Conservation (phyloP, 139 green algal genomes). For the Chlorella sorokiniana region DNA sequence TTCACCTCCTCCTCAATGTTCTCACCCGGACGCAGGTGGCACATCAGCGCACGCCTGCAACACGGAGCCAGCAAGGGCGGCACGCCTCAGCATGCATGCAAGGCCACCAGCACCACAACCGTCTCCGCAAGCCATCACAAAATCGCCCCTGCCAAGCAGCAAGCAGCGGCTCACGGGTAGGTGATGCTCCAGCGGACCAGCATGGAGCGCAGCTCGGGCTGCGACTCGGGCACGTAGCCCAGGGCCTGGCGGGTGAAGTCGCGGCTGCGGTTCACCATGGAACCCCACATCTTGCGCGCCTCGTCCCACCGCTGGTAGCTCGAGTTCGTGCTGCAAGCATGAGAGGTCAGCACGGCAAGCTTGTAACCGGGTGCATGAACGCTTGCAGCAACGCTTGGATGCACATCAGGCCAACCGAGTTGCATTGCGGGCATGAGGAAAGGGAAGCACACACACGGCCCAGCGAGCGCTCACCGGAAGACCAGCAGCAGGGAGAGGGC, state of each 20-base stretch:
- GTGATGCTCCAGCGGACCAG: conserved; percentile 50
- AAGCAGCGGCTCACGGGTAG: conserved; percentile 3
- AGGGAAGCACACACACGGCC: not conserved
- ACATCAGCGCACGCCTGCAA: conserved; percentile 24
- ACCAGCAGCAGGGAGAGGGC: conserved; percentile 40
- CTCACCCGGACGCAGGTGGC: conserved; percentile 32
- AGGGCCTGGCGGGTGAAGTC: conserved; percentile 34
- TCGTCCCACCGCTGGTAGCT: conserved; percentile 58
- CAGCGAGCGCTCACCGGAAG: not conserved
- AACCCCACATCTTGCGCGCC: conserved; percentile 48
- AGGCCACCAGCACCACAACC: too few relatives aligned
- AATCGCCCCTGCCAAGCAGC: too few relatives aligned
- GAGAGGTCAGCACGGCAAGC: not conserved
- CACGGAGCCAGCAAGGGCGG: not conserved
- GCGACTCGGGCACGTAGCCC: not conserved
- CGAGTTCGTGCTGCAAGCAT: conserved; percentile 49
- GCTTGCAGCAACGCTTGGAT: not conserved
- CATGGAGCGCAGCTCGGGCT: conserved; percentile 22
- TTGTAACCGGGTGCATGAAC: not conserved
- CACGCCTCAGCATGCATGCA: not conserved
- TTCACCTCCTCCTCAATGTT: conserved; percentile 34
- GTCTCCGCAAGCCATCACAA: not conserved
- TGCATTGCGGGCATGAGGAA: not conserved
- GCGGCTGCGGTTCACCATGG: conserved; percentile 38
- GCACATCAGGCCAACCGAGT: not conserved